Conservation (phyloP, 345 rosid genomes). For the Salix brachista region DNA sequence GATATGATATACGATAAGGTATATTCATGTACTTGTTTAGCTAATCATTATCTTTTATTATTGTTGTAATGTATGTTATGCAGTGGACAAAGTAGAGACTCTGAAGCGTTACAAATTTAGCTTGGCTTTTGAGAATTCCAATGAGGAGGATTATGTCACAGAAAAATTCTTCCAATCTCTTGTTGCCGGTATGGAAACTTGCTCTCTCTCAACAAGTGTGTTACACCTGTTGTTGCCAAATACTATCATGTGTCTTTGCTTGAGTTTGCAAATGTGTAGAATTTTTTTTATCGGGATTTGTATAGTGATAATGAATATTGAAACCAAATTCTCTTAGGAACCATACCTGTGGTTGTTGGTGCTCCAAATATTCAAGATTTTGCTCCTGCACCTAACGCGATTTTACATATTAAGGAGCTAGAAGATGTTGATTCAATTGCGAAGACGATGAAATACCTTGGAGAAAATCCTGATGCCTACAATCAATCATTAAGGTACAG, state of each 20-base stretch:
- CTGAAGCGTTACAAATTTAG: constrained; percentile 86
- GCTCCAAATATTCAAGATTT: constrained; percentile 89
- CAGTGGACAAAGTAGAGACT: constrained; percentile 88
- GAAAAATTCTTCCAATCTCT: constrained; percentile 94
- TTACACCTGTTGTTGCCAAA: not conserved
- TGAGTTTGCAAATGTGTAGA: not conserved
- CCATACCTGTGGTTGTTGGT: constrained; percentile 88
- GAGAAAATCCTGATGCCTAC: constrained; percentile 62
- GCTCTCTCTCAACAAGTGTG: not conserved
- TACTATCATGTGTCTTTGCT: not conserved
- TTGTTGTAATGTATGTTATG: constrained; percentile 11
- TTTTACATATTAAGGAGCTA: constrained; percentile 62
- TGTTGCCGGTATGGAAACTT: constrained; percentile 62
- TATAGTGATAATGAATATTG: constrained; percentile 5
- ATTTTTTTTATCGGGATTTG: not conserved
- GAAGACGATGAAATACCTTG: constrained; percentile 66
- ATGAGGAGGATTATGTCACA: constrained; percentile 96
- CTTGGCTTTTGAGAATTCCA: constrained; percentile 94
- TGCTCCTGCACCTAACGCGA: constrained; percentile 60
- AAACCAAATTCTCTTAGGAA: constrained; percentile 39
- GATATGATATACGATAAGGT: not conserved
- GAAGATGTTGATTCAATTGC: constrained; percentile 60
- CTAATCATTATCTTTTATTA: not conserved
- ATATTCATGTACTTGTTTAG: not conserved
- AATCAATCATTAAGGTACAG: constrained; percentile 68